Evolutionary conservation across 495 filamentous ascomycete species (phyloP), one percentile per base, ranked within the genome.

Genomic region (Xylaria bambusicola): DNA sequence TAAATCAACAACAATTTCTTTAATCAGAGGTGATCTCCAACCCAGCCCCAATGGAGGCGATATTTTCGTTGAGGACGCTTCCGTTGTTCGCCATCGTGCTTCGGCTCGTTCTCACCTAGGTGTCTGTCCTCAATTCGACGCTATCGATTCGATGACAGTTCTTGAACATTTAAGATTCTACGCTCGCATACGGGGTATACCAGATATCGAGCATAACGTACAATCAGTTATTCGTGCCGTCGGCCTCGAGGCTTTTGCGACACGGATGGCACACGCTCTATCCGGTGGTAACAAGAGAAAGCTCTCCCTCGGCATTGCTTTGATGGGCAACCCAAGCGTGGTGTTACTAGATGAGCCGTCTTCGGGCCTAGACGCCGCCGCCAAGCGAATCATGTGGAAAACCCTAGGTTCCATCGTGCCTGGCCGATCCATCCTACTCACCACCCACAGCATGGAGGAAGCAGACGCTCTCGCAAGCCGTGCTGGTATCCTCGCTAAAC

Each of bases 381-480:
- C 87, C 0, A 92, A 91, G 67, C 75, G 88, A 24, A 77, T 86
- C 58, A 90, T 92, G 88, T 92, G 88, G 88, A 81, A 79, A 52
- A 88, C 86, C 0, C 76, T 91, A 2, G 75, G 76, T 10, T 68
- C 78, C 0, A 80, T 88, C 24, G 82, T 79, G 0, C 72, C 75
- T 0, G 87, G 86, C 3, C 75, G 88, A 1, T 82, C 79, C 1
- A 76, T 91, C n/a, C 73, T 90, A 0, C 72, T 90, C 6, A 90
- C 87, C n/a, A 92, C 89, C 8, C 89, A 92, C 64, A 82, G 76
- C 35, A 91, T 92, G 89, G 89, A 92, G 66, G 89, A 92, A 67
- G 89, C 89, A 15, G 86, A 89, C 57, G 87, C 88, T 3, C 75
- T 92, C 9, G 88, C 88, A 0, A 77, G 82, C 55, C 77, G 86